A percentile compares a stretch with the other conserved stretches of the same genome.
Conservation (phyloP, 2,329 filamentous ascomycete genomes). For the Xylariaceae sp. region DNA sequence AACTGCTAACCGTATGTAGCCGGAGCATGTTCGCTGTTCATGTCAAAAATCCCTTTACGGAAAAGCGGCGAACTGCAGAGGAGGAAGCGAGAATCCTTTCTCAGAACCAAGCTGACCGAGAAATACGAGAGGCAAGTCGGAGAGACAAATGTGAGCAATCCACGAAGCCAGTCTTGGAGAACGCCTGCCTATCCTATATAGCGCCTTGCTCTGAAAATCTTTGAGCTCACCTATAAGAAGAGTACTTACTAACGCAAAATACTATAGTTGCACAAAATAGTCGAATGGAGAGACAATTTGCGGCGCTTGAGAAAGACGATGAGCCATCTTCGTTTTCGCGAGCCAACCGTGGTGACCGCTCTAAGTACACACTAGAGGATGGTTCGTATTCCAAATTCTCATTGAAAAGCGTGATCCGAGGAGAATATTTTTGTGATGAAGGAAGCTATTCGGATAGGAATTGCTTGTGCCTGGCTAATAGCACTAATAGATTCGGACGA, state of each 20-base stretch:
- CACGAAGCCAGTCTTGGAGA: background rate
- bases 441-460: too few species aligned
- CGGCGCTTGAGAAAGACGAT: conserved; percentile 42
- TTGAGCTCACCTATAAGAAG: background rate
- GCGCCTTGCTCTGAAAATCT: too few species aligned
- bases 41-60: conserved; percentile 78
- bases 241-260: conserved; percentile 1
- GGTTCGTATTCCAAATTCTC: conserved; percentile 13
- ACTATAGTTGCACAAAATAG: conserved; percentile 48
- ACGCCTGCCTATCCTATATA: too few species aligned
- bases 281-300: conserved; percentile 59
- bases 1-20: conserved; percentile 67
- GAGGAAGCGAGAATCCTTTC: conserved; percentile 42
- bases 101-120: conserved; percentile 65
- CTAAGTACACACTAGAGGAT: conserved; percentile 79
- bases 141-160: conserved; percentile 53
- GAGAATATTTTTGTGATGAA: too few species aligned
- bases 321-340: conserved; percentile 36
- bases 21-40: conserved; percentile 90
- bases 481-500: conserved; percentile 36
- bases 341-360: conserved; percentile 61
- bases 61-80: conserved; percentile 65
- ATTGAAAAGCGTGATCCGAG: too few species aligned
- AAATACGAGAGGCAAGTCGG: conserved; percentile 68
- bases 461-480: too few species aligned